These are phyloP conservation scores for Schizochytrium sp. DNA, from an alignment of 108 stramenopile genomes.

Conservation along the genomic window DNA sequence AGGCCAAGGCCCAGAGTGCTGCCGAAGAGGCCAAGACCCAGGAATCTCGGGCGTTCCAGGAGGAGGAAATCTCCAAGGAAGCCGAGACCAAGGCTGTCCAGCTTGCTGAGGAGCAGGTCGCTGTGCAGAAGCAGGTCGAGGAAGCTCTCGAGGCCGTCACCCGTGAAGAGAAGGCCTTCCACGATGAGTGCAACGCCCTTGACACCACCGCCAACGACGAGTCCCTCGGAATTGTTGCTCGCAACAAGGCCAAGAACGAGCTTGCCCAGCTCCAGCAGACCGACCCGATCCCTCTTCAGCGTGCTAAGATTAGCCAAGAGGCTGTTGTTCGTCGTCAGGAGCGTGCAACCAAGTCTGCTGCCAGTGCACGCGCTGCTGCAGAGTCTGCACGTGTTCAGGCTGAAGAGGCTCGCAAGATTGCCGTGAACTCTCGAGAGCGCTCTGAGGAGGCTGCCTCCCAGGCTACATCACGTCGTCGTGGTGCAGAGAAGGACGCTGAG, in stretches of 20 bases:
- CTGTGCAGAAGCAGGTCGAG: constrained; percentile 32
- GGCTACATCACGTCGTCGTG: constrained; percentile 31
- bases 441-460: not conserved
- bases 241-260: constrained; percentile 62
- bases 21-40: not conserved
- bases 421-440: not conserved
- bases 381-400: not conserved
- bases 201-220: not conserved
- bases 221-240: constrained; percentile 30
- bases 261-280: constrained; percentile 44
- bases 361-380: not conserved
- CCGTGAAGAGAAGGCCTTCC: constrained; percentile 46
- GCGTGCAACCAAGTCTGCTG: not conserved
- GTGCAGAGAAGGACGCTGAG: constrained; percentile 15
- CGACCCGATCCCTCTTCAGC: constrained; percentile 59
- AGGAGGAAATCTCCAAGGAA: not conserved
- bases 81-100: not conserved
- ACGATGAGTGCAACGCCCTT: not conserved
- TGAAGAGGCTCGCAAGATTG: not conserved
- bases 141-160: constrained; percentile 44
- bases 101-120: not conserved
- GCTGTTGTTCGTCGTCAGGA: constrained; percentile 43
- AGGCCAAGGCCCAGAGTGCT: not conserved
- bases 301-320: constrained; percentile 51
- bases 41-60: not conserved